Conservation (phyloP, 2,329 filamentous ascomycete genomes). For the Alternaria gansuensis region DNA sequence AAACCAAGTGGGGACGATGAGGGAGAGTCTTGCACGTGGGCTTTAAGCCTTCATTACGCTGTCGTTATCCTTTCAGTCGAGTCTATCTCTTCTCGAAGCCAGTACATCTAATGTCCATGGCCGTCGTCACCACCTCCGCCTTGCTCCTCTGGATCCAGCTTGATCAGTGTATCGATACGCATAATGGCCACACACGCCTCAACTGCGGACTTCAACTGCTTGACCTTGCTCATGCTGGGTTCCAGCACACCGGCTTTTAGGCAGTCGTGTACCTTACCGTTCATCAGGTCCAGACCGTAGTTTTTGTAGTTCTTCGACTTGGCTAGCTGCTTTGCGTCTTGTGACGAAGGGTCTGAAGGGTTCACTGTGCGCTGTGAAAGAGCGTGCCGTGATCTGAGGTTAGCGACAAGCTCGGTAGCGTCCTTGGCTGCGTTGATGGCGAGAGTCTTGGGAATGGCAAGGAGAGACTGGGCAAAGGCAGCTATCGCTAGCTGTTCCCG, state of each 20-base stretch:
- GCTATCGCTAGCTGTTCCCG: slow-evolving; percentile 97
- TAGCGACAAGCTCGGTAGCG: slow-evolving; percentile 90
- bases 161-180: slow-evolving; percentile 98
- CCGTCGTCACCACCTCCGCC: slow-evolving; percentile 78
- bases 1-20: slow-evolving; percentile 2
- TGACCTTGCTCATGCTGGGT: slow-evolving; percentile 97
- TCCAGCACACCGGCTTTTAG: slow-evolving; percentile 95
- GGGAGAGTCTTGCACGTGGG: slow-evolving; percentile 17
- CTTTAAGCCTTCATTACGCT: slow-evolving; percentile 24
- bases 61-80: slow-evolving; percentile 21
- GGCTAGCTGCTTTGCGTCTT: slow-evolving; percentile 87
- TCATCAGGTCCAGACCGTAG: slow-evolving; percentile 90
- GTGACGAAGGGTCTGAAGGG: slow-evolving; percentile 70
- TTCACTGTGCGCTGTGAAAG: slow-evolving; percentile 81
- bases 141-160: slow-evolving; percentile 89
- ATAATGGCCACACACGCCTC: slow-evolving; percentile 99
- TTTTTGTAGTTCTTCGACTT: slow-evolving; percentile 99
- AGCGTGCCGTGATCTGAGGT: slow-evolving; percentile 92
- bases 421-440: slow-evolving; percentile 98
- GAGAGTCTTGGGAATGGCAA: slow-evolving; percentile 94
- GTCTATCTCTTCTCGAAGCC: slow-evolving; percentile 14
- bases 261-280: slow-evolving; percentile 90
- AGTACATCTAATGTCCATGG: slow-evolving; percentile 73
- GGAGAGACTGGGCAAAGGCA: slow-evolving; percentile 93
- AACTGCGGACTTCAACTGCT: slow-evolving; percentile 97